Evolutionary conservation across 345 rosid species (phyloP), one percentile per base, ranked within the genome.

Genomic region (Draba incana): DNA sequence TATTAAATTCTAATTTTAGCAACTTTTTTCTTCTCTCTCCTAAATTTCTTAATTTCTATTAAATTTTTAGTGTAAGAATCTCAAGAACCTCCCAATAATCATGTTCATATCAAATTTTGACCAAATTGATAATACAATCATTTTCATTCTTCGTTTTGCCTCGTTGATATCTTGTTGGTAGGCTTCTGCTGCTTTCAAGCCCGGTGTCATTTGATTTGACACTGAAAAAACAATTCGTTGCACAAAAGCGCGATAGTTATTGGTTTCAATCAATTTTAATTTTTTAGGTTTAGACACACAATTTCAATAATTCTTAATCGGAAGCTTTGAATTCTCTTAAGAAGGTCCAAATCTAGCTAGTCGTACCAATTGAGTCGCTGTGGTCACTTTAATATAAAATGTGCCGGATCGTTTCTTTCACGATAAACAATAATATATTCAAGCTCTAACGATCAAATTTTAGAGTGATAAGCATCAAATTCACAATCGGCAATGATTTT

Each of bases 151-250:
- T 6, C 6, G n/a, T 37, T 11, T 5, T 14, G 50, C 43, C 55
- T 66, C 13, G 41, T 37, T 46, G 64, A 14, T 57, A 20, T 46
- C 27, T 61, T 67, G 52, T 59, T 51, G 77, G 66, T 74, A 68
- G 74, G 39, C 51, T 68, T 68, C 73, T 61, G 74, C 53, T 67
- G 58, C 64, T 68, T 28, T 67, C 73, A 45, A 10, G 67, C 11
- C 50, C 4, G 13, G 16, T 52, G 39, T 38, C 72, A 49, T 54
- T 53, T 46, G 73, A 54, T 46, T 67, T 27, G 78, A 67, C 72
- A 27, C 1, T 13, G 37, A 45, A 58, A 28, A 28, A 27, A 59
- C 16, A 60, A 35, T 66, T 60, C 68, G 35, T 52, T 74, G 72
- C 44, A 74, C 33, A 49, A 52, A 44, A 66, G 72, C 44, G 72